Evolutionary conservation across 2,329 filamentous ascomycete species (phyloP), one percentile per base, ranked within the genome.

Genomic region (Fusarium hostae): DNA sequence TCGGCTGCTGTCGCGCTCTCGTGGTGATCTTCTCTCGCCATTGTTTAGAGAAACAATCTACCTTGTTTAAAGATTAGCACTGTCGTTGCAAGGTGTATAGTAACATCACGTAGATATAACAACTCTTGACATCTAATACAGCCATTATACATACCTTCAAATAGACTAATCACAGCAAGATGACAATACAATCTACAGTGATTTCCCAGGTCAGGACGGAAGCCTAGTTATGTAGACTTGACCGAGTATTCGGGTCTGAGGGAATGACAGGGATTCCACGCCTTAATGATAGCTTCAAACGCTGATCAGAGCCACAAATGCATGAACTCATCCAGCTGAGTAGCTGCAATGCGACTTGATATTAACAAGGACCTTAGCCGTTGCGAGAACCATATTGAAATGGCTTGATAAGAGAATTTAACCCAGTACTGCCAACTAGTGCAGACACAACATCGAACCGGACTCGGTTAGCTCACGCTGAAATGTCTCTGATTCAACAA

Each of bases 21-120:
- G 40, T 34, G 39, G 22, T 34, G 5, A 16, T 72, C 40, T 44
- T 70, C 47, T 16, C 43, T 59, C 7, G 61, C 22, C 77, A 79
- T 78, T 58, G 35, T 69, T 22, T 26, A 35, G n/a, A 40, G 34
- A 24, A 41, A 26, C 13, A 22, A 32, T n/a, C 20, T 37, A 10
- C 3, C 34, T 32, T 22, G 7, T 47, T 3, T 2, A 18, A 22
- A 2, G 43, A n/a, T 64, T 6, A 64, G 58, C 1, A 39, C 44
- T 6, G 32, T 16, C 18, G 13, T n/a, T 37, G 32, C 18, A 56
- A 7, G 16, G 24, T 56, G 11, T 10, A 34, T 2, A 35, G 3
- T 20, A 22, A 13, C 7, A 18, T 26, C 24, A 18, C 7, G 13
- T n/a, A 26, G 28, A 35, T 20, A 10, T 13, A 24, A 26, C 30